Base-by-base conservation (phyloP, 2,329 filamentous ascomycete genomes). In the Ambrosiella beaveri region DNA sequence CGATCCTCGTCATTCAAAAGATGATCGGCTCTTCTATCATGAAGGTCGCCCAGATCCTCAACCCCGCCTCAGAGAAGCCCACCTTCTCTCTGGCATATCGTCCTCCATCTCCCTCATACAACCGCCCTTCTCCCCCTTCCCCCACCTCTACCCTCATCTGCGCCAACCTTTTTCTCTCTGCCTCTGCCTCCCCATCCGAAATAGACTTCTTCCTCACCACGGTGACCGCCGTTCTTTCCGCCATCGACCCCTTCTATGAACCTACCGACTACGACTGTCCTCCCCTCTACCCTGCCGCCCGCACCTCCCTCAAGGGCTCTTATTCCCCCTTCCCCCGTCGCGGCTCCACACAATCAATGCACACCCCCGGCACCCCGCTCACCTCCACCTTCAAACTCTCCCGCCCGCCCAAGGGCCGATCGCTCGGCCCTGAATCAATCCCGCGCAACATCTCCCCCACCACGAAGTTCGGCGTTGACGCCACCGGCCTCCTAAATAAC, bases 1-100 rank as follows among this genome's bases (percentile, higher is more conserved):
- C 79, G 2, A 70, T 82, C 1, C 64, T 82, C 3, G 78, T 79
- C 0, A 67, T 84, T 4, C 80, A 81, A 61, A 73, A 73, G 56
- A 70, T 84, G 4, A 70, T 81, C 4, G 80, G 81, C 1, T 68
- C 71, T 1, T 74, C 79, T 39, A 64, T 79, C 19, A 71, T 84
- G 67, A 81, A 79, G 64, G 72, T 84, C 5, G 78, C 77, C 2
- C 78, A 78, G 9, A 74, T 84, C 40, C 65, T 82, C 8, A 70
- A 76, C 60, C 65, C 74, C 8, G 69, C 70, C 27, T 38, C 49
- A n/a, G 36, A 57, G n/a, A 45, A 51, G 9, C 52, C 58, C 27
- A 62, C 60, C 27, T 56, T 55, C 56, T 40, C 61, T 36, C 56
- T 53, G 60, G 59, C 4, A 58, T 61, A 27, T 62, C 64, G 15